Evolutionary conservation across 2,329 filamentous ascomycete genomes (phyloP).

Genomic region (Trichoderma breve): DNA sequence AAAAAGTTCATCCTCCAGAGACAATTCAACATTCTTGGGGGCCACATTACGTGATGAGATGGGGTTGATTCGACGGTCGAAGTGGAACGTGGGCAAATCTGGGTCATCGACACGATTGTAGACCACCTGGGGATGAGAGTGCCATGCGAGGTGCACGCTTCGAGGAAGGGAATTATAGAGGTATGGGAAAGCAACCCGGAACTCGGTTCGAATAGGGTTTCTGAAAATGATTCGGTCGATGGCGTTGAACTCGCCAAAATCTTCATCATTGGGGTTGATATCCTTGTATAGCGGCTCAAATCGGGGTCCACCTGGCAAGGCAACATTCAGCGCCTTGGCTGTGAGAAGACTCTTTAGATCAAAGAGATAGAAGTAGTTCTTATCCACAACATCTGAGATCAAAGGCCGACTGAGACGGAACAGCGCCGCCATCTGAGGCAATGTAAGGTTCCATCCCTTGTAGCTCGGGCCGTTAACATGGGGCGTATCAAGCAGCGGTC

Average conservation of each 20-base stretch:
- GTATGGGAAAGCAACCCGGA: constrained; percentile 89
- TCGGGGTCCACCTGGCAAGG: constrained; percentile 92
- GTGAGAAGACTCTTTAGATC: constrained; percentile 93
- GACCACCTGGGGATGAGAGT: constrained; percentile 88
- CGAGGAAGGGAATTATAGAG: constrained; percentile 95
- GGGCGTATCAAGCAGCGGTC: constrained; percentile 82
- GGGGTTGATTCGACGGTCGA: constrained; percentile 95
- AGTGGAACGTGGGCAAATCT: constrained; percentile 92
- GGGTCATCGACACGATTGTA: constrained; percentile 86
- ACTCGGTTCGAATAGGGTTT: constrained; percentile 90
- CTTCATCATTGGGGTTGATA: constrained; percentile 96
- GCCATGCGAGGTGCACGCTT: constrained; percentile 91
- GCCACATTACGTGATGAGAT: constrained; percentile 94
- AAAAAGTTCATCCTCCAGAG: constrained; percentile 92
- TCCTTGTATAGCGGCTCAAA: constrained; percentile 99
- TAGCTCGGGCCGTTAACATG: constrained; percentile 98
- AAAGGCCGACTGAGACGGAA: constrained; percentile 90
- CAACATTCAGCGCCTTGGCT: constrained; percentile 94
- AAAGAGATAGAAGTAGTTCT: constrained; percentile 98
- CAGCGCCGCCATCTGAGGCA: constrained; percentile 94
- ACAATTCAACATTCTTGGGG: constrained; percentile 87
- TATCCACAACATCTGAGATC: constrained; percentile 86
- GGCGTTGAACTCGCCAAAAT: constrained; percentile 99
- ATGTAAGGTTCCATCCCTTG: constrained; percentile 87
- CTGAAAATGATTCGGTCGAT: constrained; percentile 99